Evolutionary conservation across 306 rosid genomes (phyloP), one percentile per base, ranked within the genome.

Genomic region (Rosa lucieae): DNA sequence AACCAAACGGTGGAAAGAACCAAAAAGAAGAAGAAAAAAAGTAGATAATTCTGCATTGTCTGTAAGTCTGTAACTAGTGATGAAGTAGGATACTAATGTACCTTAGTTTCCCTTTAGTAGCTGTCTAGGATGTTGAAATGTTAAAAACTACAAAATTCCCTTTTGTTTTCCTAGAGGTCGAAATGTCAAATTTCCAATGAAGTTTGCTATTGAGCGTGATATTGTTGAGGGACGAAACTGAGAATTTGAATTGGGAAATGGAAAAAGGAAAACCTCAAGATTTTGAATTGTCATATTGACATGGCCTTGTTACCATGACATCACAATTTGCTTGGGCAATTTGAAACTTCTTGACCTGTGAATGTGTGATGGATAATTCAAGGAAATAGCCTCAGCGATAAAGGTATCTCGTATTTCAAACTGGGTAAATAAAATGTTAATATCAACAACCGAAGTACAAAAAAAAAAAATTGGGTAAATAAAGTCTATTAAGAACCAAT

Each of bases 1-100:
- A 66, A 77, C 12, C 70, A 20, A 63, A 61, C 10, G n/a, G 39
- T 53, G 81, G 75, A 77, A 47, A 52, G 80, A 42, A 7, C 29
- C 74, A 37, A 63, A 61, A 44, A 18, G 69, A 14, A 61, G 10
- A 44, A 43, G 47, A 44, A 32, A 32, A 32, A 32, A 32, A 32
- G 37, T 32, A 32, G 3, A 40, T 43, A 49, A 39, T 17, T 43
- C 9, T 8, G 42, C 43, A 74, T 42, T 44, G 47, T 44, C 47
- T 44, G 47, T 32, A 32, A 32, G 72, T 66, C 65, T 80, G 70
- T 83, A 63, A 42, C 67, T 46, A 55, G 37, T 69, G 29, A 40
- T 40, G 71, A 52, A 75, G 48, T 71, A 52, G 77, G 76, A 56
- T 15, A 23, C 51, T 37, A 18, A 44, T 47, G 23, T 46, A 44